These are phyloP conservation scores for Gyromitra esculenta DNA, from an alignment of 2,329 filamentous ascomycete genomes.

Conservation along the genomic window DNA sequence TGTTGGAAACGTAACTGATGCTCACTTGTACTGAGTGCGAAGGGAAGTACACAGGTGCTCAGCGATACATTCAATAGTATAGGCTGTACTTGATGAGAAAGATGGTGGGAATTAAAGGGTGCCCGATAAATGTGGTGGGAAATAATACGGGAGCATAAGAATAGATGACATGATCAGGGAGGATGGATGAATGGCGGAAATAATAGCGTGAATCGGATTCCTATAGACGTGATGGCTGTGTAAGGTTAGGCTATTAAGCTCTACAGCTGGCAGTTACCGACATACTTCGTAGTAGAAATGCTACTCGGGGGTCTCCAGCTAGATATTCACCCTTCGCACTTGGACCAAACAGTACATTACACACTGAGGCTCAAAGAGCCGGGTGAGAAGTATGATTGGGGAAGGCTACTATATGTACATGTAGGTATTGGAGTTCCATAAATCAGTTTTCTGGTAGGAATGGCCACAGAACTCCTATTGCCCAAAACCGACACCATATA, in stretches of 20 bases:
- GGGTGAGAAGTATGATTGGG: slow-evolving; percentile 13
- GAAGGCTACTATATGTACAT: neutral
- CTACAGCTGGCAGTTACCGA: neutral
- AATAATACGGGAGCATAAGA: neutral
- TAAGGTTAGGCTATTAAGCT: neutral
- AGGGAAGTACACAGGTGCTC: neutral
- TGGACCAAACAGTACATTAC: too few species aligned
- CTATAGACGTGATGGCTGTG: neutral
- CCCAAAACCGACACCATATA: neutral
- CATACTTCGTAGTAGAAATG: neutral
- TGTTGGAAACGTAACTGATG: neutral
- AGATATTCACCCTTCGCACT: too few species aligned
- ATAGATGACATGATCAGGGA: neutral
- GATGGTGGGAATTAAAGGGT: neutral
- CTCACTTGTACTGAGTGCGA: neutral
- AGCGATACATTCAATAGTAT: too few species aligned
- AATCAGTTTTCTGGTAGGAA: neutral
- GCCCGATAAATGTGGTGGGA: neutral
- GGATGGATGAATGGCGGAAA: neutral
- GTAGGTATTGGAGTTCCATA: neutral
- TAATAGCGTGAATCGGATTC: neutral
- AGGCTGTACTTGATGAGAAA: too few species aligned
- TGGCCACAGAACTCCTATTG: neutral
- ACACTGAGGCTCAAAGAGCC: neutral
- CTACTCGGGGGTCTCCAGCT: neutral